These are phyloP conservation scores for Geotrichum siamense DNA, from an alignment of 1,139 yeast species.

Conservation along the genomic window DNA sequence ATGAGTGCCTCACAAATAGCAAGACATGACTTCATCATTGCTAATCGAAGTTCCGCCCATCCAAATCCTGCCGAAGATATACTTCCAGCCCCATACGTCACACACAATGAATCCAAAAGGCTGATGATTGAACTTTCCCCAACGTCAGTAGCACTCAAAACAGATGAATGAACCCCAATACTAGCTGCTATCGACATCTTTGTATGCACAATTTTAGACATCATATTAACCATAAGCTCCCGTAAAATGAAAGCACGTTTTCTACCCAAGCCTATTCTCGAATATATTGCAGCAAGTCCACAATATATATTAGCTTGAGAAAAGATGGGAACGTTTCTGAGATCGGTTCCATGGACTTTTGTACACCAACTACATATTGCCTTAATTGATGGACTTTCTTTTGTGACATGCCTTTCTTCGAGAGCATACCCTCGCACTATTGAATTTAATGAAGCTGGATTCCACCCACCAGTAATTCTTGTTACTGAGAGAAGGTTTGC, in stretches of 20 bases:
- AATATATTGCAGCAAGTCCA: conserved; percentile 58
- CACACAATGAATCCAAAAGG: conserved; percentile 30
- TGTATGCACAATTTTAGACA: conserved; percentile 39
- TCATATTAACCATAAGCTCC: conserved; percentile 47
- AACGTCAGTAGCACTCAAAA: neutral
- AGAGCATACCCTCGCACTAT: conserved; percentile 35
- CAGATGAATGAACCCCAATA: conserved; percentile 21
- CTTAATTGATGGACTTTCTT: conserved; percentile 24
- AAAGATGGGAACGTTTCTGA: conserved; percentile 39
- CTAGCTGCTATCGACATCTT: conserved; percentile 23
- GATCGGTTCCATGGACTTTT: conserved; percentile 43
- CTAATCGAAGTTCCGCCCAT: conserved; percentile 57
- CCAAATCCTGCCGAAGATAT: conserved; percentile 31
- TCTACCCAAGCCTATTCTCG: conserved; percentile 53
- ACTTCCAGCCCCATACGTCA: conserved; percentile 31
- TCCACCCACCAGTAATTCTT: conserved; percentile 47
- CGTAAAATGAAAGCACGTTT: conserved; percentile 67
- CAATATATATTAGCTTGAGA: conserved; percentile 46
- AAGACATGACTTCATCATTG: conserved; percentile 50
- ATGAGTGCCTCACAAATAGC: conserved; percentile 45
- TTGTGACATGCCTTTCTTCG: conserved; percentile 23
- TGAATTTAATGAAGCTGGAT: conserved; percentile 38
- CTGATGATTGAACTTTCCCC: conserved; percentile 18
- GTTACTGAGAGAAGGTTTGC: conserved; percentile 54
- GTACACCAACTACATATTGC: conserved; percentile 35